Conservation (phyloP, 768 basidiomycete species). For the Trametes punicea region DNA sequence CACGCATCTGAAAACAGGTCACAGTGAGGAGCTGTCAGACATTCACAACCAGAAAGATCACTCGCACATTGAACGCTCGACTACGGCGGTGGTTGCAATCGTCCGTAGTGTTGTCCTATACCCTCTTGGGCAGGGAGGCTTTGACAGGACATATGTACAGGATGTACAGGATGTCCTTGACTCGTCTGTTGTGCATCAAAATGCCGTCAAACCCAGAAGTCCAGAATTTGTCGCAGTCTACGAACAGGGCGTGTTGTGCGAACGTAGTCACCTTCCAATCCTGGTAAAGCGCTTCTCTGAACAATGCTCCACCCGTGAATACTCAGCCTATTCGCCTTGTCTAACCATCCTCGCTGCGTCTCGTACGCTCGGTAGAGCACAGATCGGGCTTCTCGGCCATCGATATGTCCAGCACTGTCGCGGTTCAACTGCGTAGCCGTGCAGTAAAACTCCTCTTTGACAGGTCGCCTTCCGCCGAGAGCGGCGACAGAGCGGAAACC, state of each 20-base stretch:
- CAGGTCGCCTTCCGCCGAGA: neutral
- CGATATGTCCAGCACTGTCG: neutral
- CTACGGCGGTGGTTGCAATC: too few relatives aligned
- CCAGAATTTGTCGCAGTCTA: too few relatives aligned
- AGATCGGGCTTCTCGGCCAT: neutral
- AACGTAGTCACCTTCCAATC: neutral
- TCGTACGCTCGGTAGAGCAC: neutral
- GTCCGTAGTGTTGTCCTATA: too few relatives aligned
- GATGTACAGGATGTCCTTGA: too few relatives aligned
- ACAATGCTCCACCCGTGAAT: neutral
- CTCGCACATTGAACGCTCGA: too few relatives aligned
- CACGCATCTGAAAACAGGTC: too few relatives aligned
- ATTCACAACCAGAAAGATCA: too few relatives aligned
- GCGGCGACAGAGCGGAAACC: neutral
- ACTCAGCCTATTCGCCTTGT: neutral
- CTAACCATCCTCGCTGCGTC: neutral
- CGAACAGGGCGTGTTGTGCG: neutral
- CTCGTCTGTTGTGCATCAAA: too few relatives aligned
- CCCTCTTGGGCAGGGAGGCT: too few relatives aligned
- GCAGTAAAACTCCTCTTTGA: conserved; percentile 2
- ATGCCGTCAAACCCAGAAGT: too few relatives aligned
- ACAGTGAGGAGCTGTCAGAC: too few relatives aligned
- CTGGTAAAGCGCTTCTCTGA: neutral
- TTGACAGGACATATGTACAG: too few relatives aligned
- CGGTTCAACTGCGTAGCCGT: neutral